phyloP scores from a whole-genome alignment of 2,329 filamentous ascomycete genomes.

The Hymenoscyphus infarciens region DNA sequence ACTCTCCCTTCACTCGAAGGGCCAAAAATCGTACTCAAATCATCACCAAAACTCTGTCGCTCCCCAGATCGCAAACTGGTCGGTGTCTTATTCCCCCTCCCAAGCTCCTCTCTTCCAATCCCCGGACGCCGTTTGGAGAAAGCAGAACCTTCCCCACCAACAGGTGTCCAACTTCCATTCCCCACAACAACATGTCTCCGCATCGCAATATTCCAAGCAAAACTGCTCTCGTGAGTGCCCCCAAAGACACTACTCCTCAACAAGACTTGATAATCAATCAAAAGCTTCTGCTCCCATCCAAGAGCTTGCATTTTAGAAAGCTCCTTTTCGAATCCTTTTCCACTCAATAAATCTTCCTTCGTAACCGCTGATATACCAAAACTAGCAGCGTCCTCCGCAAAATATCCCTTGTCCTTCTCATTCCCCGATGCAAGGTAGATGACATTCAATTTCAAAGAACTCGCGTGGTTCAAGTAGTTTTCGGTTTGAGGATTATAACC shows the following conservation, averaged over 20 bases:
- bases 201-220: conserved; percentile 45
- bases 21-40: conserved; percentile 21
- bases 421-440: conserved; percentile 44
- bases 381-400: conserved; percentile 37
- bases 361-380: conserved; percentile 37
- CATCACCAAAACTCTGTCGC: conserved; percentile 17
- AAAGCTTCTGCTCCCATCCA: conserved; percentile 44
- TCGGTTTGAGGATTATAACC: conserved; percentile 36
- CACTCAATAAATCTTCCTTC: conserved; percentile 41
- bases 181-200: conserved; percentile 33
- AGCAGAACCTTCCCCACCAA: conserved; percentile 8
- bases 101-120: background rate
- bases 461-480: conserved; percentile 36
- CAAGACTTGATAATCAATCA: conserved; percentile 49
- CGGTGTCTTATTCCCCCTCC: background rate
- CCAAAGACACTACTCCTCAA: conserved; percentile 40
- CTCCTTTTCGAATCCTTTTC: conserved; percentile 27
- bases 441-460: conserved; percentile 26
- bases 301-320: conserved; percentile 35
- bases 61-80: background rate
- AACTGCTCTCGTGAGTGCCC: conserved; percentile 43
- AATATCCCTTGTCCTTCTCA: conserved; percentile 35
- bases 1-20: conserved; percentile 15
- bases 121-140: background rate
- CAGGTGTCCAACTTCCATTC: conserved; percentile 12